Percentiles rank a stretch among this genome's conserved stretches.
These are phyloP conservation scores for Exophiala dermatitidis DNA, from an alignment of 2,329 filamentous ascomycete genomes.

Conservation along the genomic window DNA sequence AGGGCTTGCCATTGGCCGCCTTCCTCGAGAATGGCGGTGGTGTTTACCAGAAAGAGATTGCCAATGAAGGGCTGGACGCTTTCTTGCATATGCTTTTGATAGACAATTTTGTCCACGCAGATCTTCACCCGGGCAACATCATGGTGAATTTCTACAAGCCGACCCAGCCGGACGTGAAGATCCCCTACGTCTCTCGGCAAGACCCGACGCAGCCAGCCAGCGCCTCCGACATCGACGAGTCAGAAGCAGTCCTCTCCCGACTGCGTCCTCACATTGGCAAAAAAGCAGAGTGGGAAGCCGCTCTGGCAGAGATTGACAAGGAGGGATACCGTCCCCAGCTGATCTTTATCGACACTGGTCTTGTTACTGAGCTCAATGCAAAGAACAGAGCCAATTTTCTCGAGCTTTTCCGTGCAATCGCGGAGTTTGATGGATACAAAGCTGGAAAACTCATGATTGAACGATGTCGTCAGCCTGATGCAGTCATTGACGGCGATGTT, in stretches of 20 bases:
- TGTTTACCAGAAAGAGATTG: conserved; percentile 87
- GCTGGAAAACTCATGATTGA: conserved; percentile 94
- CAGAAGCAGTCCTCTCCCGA: conserved; percentile 74
- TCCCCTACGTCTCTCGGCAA: conserved; percentile 39
- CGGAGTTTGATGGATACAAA: conserved; percentile 94
- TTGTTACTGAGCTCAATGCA: conserved; percentile 87
- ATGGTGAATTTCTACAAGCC: conserved; percentile 98
- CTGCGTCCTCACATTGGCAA: conserved; percentile 67
- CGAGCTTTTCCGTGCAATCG: conserved; percentile 89
- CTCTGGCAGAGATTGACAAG: conserved; percentile 67
- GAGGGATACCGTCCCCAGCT: conserved; percentile 91
- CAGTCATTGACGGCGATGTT: conserved; percentile 79
- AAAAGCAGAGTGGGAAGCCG: conserved; percentile 61
- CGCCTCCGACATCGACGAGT: conserved; percentile 62
- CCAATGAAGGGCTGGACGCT: conserved; percentile 87
- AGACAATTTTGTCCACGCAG: conserved; percentile 96
- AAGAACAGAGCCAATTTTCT: conserved; percentile 85
- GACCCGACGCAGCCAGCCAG: conserved; percentile 37
- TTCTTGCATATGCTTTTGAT: conserved; percentile 95
- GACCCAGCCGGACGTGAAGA: conserved; percentile 59
- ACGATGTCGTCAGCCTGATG: conserved; percentile 83
- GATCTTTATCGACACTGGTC: conserved; percentile 93
- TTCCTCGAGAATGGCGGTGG: conserved; percentile 91
- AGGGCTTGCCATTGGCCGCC: conserved; percentile 82
- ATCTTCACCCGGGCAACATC: conserved; percentile 95